phyloP scores from a whole-genome alignment of 1,284 basidiomycete genomes.

The Hypsizygus ulmarius region DNA sequence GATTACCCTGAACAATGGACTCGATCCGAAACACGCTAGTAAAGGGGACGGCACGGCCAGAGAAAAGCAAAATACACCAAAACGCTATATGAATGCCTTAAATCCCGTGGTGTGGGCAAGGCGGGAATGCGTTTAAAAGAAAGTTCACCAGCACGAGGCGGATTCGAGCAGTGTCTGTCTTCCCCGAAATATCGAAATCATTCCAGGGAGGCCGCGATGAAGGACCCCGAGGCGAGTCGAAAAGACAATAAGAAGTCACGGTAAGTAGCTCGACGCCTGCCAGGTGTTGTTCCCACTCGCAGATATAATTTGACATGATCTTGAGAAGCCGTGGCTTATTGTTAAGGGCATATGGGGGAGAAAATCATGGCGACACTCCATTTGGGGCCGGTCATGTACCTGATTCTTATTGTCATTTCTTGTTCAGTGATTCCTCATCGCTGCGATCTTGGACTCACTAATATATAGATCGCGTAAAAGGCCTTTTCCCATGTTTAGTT shows the following conservation, averaged over 20 bases:
- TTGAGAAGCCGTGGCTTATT: slow-evolving; percentile 31
- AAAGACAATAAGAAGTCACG: slow-evolving; percentile 36
- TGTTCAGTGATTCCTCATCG: slow-evolving; percentile 11
- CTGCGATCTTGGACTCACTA: slow-evolving; percentile 14
- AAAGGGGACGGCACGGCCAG: slow-evolving; percentile 22
- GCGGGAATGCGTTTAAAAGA: slow-evolving; percentile 16
- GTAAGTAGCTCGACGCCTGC: slow-evolving; percentile 18
- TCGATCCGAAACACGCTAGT: slow-evolving; percentile 27
- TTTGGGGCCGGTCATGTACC: slow-evolving; percentile 28
- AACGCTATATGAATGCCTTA: slow-evolving; percentile 13
- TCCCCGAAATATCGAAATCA: slow-evolving; percentile 21
- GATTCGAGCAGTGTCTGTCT: slow-evolving; percentile 21
- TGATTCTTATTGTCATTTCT: slow-evolving; percentile 39
- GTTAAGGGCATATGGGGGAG: slow-evolving; percentile 20
- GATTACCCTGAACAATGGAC: slow-evolving; percentile 27
- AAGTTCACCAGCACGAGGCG: slow-evolving; percentile 35
- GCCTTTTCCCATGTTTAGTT: slow-evolving; percentile 5
- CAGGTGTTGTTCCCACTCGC: slow-evolving; percentile 25
- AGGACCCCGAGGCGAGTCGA: slow-evolving; percentile 22
- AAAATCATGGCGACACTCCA: slow-evolving; percentile 22
- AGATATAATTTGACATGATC: slow-evolving; percentile 25
- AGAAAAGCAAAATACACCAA: slow-evolving; percentile 18
- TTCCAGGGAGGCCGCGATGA: slow-evolving; percentile 26
- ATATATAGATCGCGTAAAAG: slow-evolving; percentile 18
- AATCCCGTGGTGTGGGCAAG: slow-evolving; percentile 15